A percentile compares a stretch with the other conserved stretches of the same genome.
Conservation (phyloP, 2,329 filamentous ascomycete genomes). For the Metarhizium album region DNA sequence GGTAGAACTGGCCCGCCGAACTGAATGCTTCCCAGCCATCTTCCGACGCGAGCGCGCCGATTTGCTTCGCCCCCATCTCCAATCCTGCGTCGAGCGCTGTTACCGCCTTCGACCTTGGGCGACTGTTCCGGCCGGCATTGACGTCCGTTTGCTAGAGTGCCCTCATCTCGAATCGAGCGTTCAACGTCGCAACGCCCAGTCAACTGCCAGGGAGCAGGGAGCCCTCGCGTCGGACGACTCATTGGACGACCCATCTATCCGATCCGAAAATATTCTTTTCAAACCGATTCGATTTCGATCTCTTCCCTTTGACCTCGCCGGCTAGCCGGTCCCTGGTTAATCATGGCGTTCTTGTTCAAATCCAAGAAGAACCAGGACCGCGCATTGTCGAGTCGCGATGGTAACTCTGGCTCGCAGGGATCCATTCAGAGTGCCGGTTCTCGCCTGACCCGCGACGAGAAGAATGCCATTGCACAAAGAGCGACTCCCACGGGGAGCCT, state of each 20-base stretch:
- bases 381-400: slow-evolving; percentile 44
- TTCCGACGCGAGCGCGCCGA: slow-evolving; percentile 24
- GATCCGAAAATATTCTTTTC: neutral
- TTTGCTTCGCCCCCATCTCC: slow-evolving; percentile 19
- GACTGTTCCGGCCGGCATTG: neutral
- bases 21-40: slow-evolving; percentile 35
- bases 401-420: slow-evolving; percentile 34
- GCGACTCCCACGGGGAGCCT: slow-evolving; percentile 70
- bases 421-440: slow-evolving; percentile 38
- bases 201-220: neutral
- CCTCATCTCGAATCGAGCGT: neutral
- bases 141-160: neutral
- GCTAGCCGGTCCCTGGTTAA: slow-evolving; percentile 30
- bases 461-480: slow-evolving; percentile 38
- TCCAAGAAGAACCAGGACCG: slow-evolving; percentile 67
- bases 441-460: slow-evolving; percentile 41
- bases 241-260: neutral
- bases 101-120: slow-evolving; percentile 6
- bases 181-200: slow-evolving; percentile 2
- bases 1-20: slow-evolving; percentile 16
- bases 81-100: slow-evolving; percentile 12
- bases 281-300: neutral
- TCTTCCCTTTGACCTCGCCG: slow-evolving; percentile 13
- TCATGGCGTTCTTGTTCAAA: slow-evolving; percentile 76
- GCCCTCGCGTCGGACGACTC: neutral